Evolutionary conservation across 1,139 yeast species (phyloP).

Genomic region (Scheffersomyces segobiensis): DNA sequence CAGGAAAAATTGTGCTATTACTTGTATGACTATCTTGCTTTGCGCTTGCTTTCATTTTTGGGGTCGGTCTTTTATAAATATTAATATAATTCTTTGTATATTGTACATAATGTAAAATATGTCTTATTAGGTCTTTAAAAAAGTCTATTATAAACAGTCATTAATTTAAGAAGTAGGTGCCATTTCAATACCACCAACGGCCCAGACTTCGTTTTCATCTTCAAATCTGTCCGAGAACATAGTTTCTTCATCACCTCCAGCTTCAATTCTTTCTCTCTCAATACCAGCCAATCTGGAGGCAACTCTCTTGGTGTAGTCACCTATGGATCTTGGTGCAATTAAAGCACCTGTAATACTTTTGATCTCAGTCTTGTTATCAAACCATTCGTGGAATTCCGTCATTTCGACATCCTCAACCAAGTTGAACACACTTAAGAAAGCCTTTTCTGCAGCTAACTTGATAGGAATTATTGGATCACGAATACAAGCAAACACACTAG

Average conservation of each 20-base stretch:
- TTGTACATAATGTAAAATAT: neutral
- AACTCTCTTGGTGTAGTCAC: slow-evolving; percentile 87
- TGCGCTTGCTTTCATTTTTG: neutral
- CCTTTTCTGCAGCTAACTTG: slow-evolving; percentile 92
- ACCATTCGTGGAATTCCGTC: slow-evolving; percentile 63
- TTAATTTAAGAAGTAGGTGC: neutral
- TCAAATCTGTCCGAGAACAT: slow-evolving; percentile 83
- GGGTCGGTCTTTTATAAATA: neutral
- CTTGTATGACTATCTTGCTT: neutral
- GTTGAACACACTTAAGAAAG: slow-evolving; percentile 70
- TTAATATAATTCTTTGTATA: neutral
- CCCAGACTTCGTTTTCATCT: slow-evolving; percentile 87
- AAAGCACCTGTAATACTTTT: slow-evolving; percentile 47
- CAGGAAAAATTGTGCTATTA: neutral
- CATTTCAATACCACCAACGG: slow-evolving; percentile 68
- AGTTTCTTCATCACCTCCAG: slow-evolving; percentile 89
- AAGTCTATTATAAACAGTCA: neutral
- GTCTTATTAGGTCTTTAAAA: neutral
- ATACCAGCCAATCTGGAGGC: slow-evolving; percentile 79
- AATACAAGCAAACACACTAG: slow-evolving; percentile 78
- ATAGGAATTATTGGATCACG: slow-evolving; percentile 87
- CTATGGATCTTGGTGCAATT: slow-evolving; percentile 70
- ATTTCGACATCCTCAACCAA: slow-evolving; percentile 72
- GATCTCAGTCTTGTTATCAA: slow-evolving; percentile 25
- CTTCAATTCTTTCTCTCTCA: slow-evolving; percentile 82